Evolutionary conservation across 208 protist species (phyloP).

Genomic region (Strigomonas galati): DNA sequence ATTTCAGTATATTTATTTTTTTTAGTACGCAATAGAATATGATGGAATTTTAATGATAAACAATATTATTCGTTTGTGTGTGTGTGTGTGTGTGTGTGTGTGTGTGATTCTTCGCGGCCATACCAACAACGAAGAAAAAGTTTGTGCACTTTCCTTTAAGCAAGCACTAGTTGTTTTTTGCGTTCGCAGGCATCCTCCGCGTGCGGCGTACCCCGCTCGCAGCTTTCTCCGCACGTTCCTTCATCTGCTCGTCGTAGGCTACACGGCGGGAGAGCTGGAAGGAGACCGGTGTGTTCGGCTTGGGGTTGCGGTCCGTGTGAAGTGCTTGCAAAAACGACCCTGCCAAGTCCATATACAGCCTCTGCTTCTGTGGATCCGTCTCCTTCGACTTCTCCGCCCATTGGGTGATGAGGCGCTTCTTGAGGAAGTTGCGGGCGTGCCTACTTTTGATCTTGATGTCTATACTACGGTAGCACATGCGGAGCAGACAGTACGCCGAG

Average conservation of each 20-base stretch:
- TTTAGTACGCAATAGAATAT: too few species aligned
- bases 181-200: slow-evolving; percentile 36
- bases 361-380: slow-evolving; percentile 78
- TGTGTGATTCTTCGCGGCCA: too few species aligned
- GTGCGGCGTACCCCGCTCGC: slow-evolving; percentile 29
- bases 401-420: slow-evolving; percentile 75
- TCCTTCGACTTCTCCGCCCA: slow-evolving; percentile 71
- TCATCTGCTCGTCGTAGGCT: slow-evolving; percentile 69
- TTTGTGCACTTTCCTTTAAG: neutral
- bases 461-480: slow-evolving; percentile 91
- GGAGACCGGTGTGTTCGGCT: slow-evolving; percentile 52
- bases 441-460: slow-evolving; percentile 86
- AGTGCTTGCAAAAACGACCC: slow-evolving; percentile 84
- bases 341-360: slow-evolving; percentile 86
- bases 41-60: too few species aligned
- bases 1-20: too few species aligned
- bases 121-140: neutral
- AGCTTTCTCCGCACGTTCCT: slow-evolving; percentile 44
- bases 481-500: slow-evolving; percentile 73
- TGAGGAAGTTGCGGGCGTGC: slow-evolving; percentile 81
- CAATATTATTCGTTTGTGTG: too few species aligned
- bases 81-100: too few species aligned
- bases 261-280: slow-evolving; percentile 80
- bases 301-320: slow-evolving; percentile 71
- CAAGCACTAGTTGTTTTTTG: slow-evolving; percentile 18